Evolutionary conservation across 2,329 filamentous ascomycete genomes (phyloP).

Genomic region (Hypomyces perniciosus): DNA sequence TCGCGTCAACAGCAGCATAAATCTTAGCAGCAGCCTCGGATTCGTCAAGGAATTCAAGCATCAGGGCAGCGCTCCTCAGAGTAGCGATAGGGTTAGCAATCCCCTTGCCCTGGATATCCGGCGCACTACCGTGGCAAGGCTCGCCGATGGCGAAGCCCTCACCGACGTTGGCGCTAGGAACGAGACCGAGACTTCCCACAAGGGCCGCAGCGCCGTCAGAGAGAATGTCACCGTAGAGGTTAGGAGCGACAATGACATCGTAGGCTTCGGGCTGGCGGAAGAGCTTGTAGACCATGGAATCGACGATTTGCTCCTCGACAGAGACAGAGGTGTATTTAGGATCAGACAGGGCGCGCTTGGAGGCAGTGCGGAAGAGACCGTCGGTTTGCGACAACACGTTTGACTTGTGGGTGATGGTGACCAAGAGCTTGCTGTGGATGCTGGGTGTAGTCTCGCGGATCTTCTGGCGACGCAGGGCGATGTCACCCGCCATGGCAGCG

Average conservation of each 20-base stretch:
- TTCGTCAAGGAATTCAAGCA: slow-evolving; percentile 93
- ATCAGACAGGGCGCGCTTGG: slow-evolving; percentile 76
- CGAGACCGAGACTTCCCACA: slow-evolving; percentile 84
- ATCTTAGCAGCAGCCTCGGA: slow-evolving; percentile 82
- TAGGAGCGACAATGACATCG: slow-evolving; percentile 95
- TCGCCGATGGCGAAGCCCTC: slow-evolving; percentile 94
- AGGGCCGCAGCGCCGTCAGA: slow-evolving; percentile 93
- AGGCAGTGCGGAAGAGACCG: slow-evolving; percentile 82
- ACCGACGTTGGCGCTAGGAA: slow-evolving; percentile 92
- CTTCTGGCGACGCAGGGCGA: slow-evolving; percentile 79
- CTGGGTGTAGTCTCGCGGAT: slow-evolving; percentile 55
- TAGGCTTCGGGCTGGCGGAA: slow-evolving; percentile 93
- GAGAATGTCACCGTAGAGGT: slow-evolving; percentile 88
- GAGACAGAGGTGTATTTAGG: slow-evolving; percentile 91
- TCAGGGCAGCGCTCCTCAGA: slow-evolving; percentile 80
- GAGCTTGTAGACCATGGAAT: slow-evolving; percentile 99
- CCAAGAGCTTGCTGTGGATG: slow-evolving; percentile 64
- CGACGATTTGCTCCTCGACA: slow-evolving; percentile 98
- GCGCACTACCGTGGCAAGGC: slow-evolving; percentile 93
- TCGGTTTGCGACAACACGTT: slow-evolving; percentile 97
- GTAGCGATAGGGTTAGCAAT: slow-evolving; percentile 98
- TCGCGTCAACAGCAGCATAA: slow-evolving; percentile 86
- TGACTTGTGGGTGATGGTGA: slow-evolving; percentile 97
- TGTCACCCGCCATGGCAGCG: slow-evolving; percentile 88
- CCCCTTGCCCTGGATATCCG: slow-evolving; percentile 86